Evolutionary conservation across 2,329 filamentous ascomycete genomes (phyloP).

Genomic region (Claviceps citrina): DNA sequence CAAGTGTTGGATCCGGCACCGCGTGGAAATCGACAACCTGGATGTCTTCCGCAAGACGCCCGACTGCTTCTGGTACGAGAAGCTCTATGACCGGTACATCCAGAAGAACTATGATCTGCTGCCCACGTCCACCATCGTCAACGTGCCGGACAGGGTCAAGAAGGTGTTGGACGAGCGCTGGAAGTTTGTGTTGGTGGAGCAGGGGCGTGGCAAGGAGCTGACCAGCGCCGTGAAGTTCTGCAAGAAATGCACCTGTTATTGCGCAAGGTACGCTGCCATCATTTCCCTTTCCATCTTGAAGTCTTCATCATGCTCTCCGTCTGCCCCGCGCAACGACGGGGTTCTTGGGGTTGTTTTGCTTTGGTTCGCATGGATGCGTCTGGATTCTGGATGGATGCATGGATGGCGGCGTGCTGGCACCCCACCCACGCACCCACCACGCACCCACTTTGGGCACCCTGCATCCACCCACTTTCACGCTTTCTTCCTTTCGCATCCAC

Average conservation of each 20-base stretch:
- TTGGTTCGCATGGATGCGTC: too few species aligned
- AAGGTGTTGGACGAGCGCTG: slow-evolving; percentile 90
- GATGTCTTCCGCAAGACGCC: slow-evolving; percentile 71
- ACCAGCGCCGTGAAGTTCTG: slow-evolving; percentile 92
- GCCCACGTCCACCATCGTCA: slow-evolving; percentile 81
- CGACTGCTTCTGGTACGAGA: slow-evolving; percentile 93
- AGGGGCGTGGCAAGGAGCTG: slow-evolving; percentile 83
- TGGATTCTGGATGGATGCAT: background rate
- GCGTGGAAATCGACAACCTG: slow-evolving; percentile 67
- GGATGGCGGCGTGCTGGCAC: slow-evolving; percentile 2
- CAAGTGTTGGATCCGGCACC: slow-evolving; percentile 81
- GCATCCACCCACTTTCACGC: slow-evolving; percentile 3
- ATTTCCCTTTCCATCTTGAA: background rate
- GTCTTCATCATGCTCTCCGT: too few species aligned
- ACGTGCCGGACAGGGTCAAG: slow-evolving; percentile 88
- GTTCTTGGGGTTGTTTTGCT: too few species aligned
- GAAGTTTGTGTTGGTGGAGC: slow-evolving; percentile 91
- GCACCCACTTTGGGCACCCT: slow-evolving; percentile 6
- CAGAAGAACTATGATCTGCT: slow-evolving; percentile 96
- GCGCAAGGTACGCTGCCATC: slow-evolving; percentile 53
- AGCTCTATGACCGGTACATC: slow-evolving; percentile 95
- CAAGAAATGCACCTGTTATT: slow-evolving; percentile 82
- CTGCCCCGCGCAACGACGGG: too few species aligned
- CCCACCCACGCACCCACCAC: background rate
- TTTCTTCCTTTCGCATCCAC: slow-evolving; percentile 10